A percentile compares a stretch with the other conserved stretches of the same genome.
phyloP scores from a whole-genome alignment of 768 basidiomycete genomes.

The Suillus decipiens region DNA sequence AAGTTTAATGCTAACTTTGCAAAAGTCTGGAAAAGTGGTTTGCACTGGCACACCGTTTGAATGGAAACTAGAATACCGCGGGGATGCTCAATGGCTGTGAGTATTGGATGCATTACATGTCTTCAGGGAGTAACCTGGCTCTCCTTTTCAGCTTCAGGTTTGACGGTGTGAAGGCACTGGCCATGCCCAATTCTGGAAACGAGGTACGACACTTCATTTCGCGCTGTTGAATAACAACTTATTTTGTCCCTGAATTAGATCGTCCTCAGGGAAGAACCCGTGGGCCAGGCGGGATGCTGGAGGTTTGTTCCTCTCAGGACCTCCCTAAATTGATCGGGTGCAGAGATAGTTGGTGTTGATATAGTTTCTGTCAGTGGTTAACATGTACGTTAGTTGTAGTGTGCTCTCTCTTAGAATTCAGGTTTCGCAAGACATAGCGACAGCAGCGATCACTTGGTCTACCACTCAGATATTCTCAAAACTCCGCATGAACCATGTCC shows the following conservation, averaged over 20 bases:
- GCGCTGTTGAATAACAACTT: neutral
- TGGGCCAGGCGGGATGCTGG: neutral
- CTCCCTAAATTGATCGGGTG: neutral
- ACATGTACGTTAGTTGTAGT: neutral
- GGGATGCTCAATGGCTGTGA: neutral
- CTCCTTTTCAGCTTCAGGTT: neutral
- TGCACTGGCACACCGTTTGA: neutral
- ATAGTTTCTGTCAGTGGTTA: neutral
- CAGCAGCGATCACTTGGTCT: too few relatives aligned
- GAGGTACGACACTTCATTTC: neutral
- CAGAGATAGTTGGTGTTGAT: too few relatives aligned
- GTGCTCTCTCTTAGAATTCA: neutral
- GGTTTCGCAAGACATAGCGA: too few relatives aligned
- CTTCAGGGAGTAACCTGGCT: neutral
- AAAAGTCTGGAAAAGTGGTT: neutral
- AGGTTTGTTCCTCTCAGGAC: neutral
- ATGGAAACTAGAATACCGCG: neutral
- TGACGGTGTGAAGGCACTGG: too few relatives aligned
- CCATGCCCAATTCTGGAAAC: too few relatives aligned
- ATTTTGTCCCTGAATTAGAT: neutral
- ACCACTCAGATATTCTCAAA: too few relatives aligned
- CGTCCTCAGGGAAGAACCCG: accelerated
- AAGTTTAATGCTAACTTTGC: neutral
- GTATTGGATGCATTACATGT: too few relatives aligned
- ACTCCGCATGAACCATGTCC: too few relatives aligned